Evolutionary conservation across 2,329 filamentous ascomycete species (phyloP).

Genomic region (Mycosphaerelloides madeirae): DNA sequence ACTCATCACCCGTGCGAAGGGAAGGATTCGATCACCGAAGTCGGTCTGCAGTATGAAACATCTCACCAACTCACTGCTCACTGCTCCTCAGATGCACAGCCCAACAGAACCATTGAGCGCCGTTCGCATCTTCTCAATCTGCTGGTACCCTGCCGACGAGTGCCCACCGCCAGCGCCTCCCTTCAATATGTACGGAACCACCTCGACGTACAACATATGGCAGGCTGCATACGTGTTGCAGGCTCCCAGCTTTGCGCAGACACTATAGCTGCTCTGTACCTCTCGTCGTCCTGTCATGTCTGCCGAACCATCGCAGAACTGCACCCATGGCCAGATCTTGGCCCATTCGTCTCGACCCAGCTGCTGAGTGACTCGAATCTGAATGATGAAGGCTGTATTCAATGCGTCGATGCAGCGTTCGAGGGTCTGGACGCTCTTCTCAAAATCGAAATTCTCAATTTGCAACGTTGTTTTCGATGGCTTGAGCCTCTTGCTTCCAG

Average conservation of each 20-base stretch:
- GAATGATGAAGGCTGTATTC: slow-evolving; percentile 7
- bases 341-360: slow-evolving; percentile 10
- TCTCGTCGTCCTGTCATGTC: slow-evolving; percentile 2
- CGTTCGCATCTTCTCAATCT: slow-evolving; percentile 8
- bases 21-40: too few relatives aligned
- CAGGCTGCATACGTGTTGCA: slow-evolving; percentile 12
- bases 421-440: slow-evolving; percentile 6
- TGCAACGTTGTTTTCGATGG: slow-evolving; percentile 6
- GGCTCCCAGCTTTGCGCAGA: slow-evolving; percentile 1
- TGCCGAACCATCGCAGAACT: slow-evolving; percentile 8
- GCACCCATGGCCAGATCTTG: slow-evolving; percentile 14
- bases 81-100: background rate
- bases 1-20: too few relatives aligned
- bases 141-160: slow-evolving; percentile 6
- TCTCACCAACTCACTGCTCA: background rate
- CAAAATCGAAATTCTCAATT: slow-evolving; percentile 11
- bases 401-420: slow-evolving; percentile 2
- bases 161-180: background rate
- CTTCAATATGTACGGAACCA: slow-evolving; percentile 12
- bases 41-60: background rate
- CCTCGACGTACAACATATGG: slow-evolving; percentile 15
- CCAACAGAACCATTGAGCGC: background rate
- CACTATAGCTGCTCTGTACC: slow-evolving; percentile 3
- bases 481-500: background rate
- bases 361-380: slow-evolving; percentile 12